A percentile compares a stretch with the other conserved stretches of the same genome.
Conservation (phyloP, 2,329 filamentous ascomycete species). For the Phaeosphaeria sp. region DNA sequence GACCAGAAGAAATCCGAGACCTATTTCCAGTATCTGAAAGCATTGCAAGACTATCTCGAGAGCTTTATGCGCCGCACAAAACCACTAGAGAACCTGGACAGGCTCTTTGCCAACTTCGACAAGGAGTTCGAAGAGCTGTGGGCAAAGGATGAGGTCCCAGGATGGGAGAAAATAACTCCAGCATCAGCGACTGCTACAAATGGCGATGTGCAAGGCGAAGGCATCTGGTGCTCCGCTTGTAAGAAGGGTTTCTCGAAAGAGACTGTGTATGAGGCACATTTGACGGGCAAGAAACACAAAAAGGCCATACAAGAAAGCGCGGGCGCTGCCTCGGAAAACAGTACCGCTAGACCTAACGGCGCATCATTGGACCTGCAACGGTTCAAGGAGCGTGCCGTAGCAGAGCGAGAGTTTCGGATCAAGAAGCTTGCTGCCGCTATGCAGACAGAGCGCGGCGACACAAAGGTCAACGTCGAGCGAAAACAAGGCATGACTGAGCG, state of each 20-base stretch:
- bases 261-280: slow-evolving; percentile 89
- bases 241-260: slow-evolving; percentile 95
- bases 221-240: slow-evolving; percentile 88
- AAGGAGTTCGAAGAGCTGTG: slow-evolving; percentile 84
- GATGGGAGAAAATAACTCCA: slow-evolving; percentile 69
- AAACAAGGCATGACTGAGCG: slow-evolving; percentile 97
- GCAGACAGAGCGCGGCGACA: slow-evolving; percentile 86
- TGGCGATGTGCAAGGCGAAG: slow-evolving; percentile 65
- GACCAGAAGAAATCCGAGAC: slow-evolving; percentile 87
- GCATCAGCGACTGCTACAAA: slow-evolving; percentile 47
- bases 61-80: slow-evolving; percentile 83
- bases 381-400: slow-evolving; percentile 87
- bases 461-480: slow-evolving; percentile 91
- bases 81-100: slow-evolving; percentile 85
- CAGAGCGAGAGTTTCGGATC: slow-evolving; percentile 84
- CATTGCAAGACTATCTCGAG: slow-evolving; percentile 83
- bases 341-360: slow-evolving; percentile 25
- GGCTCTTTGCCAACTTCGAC: slow-evolving; percentile 77
- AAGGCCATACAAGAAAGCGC: slow-evolving; percentile 72
- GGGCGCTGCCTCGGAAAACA: slow-evolving; percentile 17
- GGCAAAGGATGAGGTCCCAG: slow-evolving; percentile 78
- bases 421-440: slow-evolving; percentile 81
- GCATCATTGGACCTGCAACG: slow-evolving; percentile 28
- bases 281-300: slow-evolving; percentile 91
- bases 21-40: slow-evolving; percentile 88